Percentiles rank a stretch among this genome's conserved stretches.
Conservation (phyloP, 108 stramenopile species). For the Cyclotella kingstonii region DNA sequence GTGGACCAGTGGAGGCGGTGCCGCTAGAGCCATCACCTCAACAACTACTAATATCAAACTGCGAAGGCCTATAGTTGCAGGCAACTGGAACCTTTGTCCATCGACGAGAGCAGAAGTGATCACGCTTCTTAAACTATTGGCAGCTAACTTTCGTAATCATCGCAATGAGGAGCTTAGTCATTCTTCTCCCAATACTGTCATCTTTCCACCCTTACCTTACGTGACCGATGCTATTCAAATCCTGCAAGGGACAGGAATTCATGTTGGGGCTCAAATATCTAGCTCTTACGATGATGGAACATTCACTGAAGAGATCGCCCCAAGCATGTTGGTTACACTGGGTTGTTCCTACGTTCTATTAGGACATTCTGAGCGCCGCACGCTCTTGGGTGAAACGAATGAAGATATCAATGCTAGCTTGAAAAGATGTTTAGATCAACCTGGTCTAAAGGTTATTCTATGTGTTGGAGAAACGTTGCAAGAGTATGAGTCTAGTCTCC, state of each 20-base stretch:
- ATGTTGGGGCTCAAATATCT: slow-evolving; percentile 69
- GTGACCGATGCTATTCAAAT: slow-evolving; percentile 35
- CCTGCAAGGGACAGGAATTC: slow-evolving; percentile 70
- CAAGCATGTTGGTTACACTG: slow-evolving; percentile 37
- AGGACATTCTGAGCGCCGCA: slow-evolving; percentile 62
- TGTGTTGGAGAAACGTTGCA: slow-evolving; percentile 50
- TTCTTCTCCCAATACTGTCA: slow-evolving; percentile 43
- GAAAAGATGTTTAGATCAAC: slow-evolving; percentile 28
- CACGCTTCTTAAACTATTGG: slow-evolving; percentile 51
- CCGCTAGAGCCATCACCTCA: no score
- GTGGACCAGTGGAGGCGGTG: no score
- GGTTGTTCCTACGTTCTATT: slow-evolving; percentile 50
- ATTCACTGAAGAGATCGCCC: slow-evolving; percentile 55
- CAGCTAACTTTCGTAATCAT: slow-evolving; percentile 49
- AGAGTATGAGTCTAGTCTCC: slow-evolving; percentile 39
- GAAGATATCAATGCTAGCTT: slow-evolving; percentile 36
- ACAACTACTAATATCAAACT: slow-evolving; percentile 1
- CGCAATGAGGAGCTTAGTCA: slow-evolving; percentile 11
- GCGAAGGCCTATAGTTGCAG: slow-evolving; percentile 56
- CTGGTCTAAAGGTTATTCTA: slow-evolving; percentile 37
- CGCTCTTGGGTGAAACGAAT: slow-evolving; percentile 48
- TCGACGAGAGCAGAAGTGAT: slow-evolving; percentile 53
- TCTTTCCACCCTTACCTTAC: slow-evolving; percentile 74
- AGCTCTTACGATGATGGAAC: slow-evolving; percentile 48
- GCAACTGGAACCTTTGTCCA: slow-evolving; percentile 82